phyloP scores from a whole-genome alignment of 805 yeast species.

The Kodamaea nitidulidarum region DNA sequence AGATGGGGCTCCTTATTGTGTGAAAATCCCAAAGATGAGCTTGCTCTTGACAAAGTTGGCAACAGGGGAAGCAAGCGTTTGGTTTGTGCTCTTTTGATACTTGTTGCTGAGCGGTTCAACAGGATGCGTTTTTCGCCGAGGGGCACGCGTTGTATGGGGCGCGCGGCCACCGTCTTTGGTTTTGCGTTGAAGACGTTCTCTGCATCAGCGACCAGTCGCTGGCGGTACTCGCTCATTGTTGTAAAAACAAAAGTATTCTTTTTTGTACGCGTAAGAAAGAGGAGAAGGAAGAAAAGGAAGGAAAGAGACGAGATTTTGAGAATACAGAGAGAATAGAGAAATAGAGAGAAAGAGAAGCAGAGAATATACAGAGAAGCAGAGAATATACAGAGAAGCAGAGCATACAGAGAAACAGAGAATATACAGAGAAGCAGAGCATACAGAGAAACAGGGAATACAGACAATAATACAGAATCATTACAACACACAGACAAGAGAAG shows the following conservation, averaged over 20 bases:
- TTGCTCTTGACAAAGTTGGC: constrained; percentile 25
- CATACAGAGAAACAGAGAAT: too few species aligned
- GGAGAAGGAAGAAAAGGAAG: background rate
- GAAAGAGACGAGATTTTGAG: too few species aligned
- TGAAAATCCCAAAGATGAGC: constrained; percentile 15
- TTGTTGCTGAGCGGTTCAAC: constrained; percentile 30
- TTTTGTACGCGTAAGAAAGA: background rate
- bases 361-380: too few species aligned
- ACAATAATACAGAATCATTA: too few species aligned
- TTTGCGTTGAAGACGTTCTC: constrained; percentile 4
- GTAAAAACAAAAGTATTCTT: background rate
- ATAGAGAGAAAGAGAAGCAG: too few species aligned
- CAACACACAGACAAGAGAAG: too few species aligned
- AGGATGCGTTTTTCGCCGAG: constrained; percentile 7
- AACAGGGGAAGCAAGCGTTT: constrained; percentile 7
- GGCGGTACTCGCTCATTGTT: background rate
- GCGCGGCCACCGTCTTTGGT: background rate
- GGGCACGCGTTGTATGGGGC: constrained; percentile 4
- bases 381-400: too few species aligned
- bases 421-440: too few species aligned
- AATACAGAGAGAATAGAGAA: too few species aligned
- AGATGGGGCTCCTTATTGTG: constrained; percentile 1
- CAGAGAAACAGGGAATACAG: too few species aligned
- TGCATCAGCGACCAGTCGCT: constrained; percentile 5
- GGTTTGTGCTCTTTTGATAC: constrained; percentile 6